phyloP scores from a whole-genome alignment of 2,329 filamentous ascomycete genomes.

The Colletotrichum ledebouriae region DNA sequence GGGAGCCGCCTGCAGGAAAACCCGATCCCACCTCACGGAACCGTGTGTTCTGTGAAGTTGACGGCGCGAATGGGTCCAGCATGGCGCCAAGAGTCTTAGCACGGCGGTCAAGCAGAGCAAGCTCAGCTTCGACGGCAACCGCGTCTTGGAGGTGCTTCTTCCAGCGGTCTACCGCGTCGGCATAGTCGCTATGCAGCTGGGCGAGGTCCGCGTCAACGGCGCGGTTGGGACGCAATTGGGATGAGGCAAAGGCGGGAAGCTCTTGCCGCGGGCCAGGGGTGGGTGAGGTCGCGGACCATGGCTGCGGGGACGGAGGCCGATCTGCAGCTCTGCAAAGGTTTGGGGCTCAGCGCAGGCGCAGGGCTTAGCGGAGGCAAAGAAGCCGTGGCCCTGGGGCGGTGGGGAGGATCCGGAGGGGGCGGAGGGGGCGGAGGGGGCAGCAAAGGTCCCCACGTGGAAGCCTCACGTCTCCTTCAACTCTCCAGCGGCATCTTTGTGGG shows the following conservation, averaged over 20 bases:
- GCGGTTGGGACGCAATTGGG: neutral
- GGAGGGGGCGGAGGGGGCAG: too few relatives aligned
- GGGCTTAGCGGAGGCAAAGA: neutral
- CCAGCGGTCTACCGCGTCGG: neutral
- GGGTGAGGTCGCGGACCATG: neutral
- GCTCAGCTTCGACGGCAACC: neutral
- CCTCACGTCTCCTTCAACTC: neutral
- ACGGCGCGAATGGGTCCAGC: constrained; percentile 1
- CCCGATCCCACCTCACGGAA: neutral
- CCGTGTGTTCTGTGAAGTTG: neutral
- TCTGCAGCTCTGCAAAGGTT: neutral
- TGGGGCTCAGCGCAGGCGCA: neutral
- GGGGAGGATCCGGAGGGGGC: neutral
- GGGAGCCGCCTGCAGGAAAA: neutral
- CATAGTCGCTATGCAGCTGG: neutral
- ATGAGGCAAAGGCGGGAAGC: neutral
- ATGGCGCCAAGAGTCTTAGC: neutral
- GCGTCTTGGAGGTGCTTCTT: neutral
- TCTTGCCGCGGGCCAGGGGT: neutral
- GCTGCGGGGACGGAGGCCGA: neutral
- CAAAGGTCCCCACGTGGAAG: neutral
- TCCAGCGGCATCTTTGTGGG: neutral
- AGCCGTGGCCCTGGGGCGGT: neutral
- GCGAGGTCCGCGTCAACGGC: neutral
- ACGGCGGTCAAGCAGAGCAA: neutral